These are phyloP conservation scores for Calonectria pauciramosa DNA, from an alignment of 2,329 filamentous ascomycete genomes.

Conservation along the genomic window DNA sequence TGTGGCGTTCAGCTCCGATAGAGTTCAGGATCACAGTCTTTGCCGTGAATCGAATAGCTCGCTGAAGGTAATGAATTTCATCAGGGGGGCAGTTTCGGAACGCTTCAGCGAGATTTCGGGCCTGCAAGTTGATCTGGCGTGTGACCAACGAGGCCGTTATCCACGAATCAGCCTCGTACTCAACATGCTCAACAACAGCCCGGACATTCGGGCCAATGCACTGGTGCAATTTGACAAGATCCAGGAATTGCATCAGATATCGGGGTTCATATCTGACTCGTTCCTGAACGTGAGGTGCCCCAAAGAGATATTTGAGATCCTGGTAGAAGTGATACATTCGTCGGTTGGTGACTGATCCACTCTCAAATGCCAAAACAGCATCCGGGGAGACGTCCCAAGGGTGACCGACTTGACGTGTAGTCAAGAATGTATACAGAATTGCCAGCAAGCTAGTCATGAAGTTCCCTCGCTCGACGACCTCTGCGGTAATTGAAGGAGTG, in stretches of 20 bases:
- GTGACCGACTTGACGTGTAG: slow-evolving; percentile 94
- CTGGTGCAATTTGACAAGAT: slow-evolving; percentile 95
- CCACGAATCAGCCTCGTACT: slow-evolving; percentile 98
- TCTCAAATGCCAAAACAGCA: slow-evolving; percentile 92
- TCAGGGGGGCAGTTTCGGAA: slow-evolving; percentile 80
- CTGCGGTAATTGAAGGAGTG: slow-evolving; percentile 94
- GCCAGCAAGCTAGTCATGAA: slow-evolving; percentile 96
- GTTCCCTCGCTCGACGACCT: slow-evolving; percentile 94
- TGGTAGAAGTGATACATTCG: slow-evolving; percentile 98
- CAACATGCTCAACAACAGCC: slow-evolving; percentile 94
- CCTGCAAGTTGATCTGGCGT: slow-evolving; percentile 93
- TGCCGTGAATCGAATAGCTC: slow-evolving; percentile 80
- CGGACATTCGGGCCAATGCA: slow-evolving; percentile 95
- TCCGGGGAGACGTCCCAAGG: slow-evolving; percentile 89
- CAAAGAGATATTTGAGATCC: slow-evolving; percentile 91
- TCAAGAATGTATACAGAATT: slow-evolving; percentile 97
- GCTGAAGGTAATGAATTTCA: slow-evolving; percentile 75
- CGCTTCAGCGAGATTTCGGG: slow-evolving; percentile 88
- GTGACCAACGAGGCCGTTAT: slow-evolving; percentile 96
- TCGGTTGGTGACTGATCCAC: slow-evolving; percentile 93
- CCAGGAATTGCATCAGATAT: slow-evolving; percentile 94
- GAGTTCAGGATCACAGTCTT: slow-evolving; percentile 91
- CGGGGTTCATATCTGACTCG: slow-evolving; percentile 85
- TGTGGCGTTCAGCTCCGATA: slow-evolving; percentile 85
- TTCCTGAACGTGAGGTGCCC: slow-evolving; percentile 89